These are phyloP conservation scores for Penicillium verrucosum DNA, from an alignment of 2,329 filamentous ascomycete species.

Conservation along the genomic window DNA sequence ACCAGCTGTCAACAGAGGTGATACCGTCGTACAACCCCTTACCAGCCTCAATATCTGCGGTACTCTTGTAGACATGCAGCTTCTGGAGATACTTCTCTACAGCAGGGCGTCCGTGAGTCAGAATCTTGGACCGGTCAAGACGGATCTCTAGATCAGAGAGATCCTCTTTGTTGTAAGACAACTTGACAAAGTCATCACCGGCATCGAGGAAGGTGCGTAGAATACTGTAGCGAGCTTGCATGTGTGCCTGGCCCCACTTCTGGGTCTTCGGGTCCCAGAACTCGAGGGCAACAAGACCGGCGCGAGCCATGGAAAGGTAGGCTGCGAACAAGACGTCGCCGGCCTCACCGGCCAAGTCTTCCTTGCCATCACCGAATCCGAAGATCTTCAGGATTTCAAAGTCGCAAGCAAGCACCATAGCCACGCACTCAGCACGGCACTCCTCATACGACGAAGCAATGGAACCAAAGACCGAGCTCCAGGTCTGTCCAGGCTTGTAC, in stretches of 20 bases:
- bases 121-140: conserved; percentile 81
- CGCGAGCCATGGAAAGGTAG: conserved; percentile 90
- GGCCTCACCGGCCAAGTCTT: conserved; percentile 70
- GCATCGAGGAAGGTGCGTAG: conserved; percentile 73
- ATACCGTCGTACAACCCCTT: conserved; percentile 77
- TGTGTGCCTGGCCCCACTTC: conserved; percentile 92
- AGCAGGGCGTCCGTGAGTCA: conserved; percentile 75
- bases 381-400: conserved; percentile 88
- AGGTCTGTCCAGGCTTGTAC: conserved; percentile 95
- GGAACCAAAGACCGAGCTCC: conserved; percentile 86
- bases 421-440: conserved; percentile 89
- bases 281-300: conserved; percentile 83
- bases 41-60: conserved; percentile 76
- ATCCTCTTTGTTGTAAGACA: conserved; percentile 71
- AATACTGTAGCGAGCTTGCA: conserved; percentile 87
- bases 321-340: conserved; percentile 84
- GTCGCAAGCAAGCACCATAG: conserved; percentile 86
- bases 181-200: conserved; percentile 79
- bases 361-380: conserved; percentile 75
- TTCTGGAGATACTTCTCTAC: conserved; percentile 87
- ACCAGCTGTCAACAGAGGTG: conserved; percentile 80
- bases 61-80: conserved; percentile 87
- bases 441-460: conserved; percentile 90
- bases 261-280: conserved; percentile 89
- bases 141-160: conserved; percentile 78